A percentile compares a stretch with the other conserved stretches of the same genome.
phyloP scores from a whole-genome alignment of 306 rosid genomes.

The Inga laurina region DNA sequence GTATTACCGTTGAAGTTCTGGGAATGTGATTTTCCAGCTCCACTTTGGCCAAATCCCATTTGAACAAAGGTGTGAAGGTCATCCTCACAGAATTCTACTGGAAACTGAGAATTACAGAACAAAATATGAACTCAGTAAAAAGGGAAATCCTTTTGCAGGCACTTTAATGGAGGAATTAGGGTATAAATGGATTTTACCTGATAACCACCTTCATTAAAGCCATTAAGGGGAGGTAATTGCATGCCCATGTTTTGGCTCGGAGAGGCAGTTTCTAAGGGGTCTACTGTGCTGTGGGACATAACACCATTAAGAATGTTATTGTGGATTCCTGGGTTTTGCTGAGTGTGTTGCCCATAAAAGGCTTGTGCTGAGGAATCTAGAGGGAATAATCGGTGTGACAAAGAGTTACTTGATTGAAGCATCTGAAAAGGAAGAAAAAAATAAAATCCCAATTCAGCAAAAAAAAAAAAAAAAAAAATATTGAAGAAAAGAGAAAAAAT shows the following conservation, averaged over 20 bases:
- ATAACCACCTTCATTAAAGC: slow-evolving; percentile 43
- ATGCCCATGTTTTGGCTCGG: slow-evolving; percentile 58
- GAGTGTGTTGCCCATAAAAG: slow-evolving; percentile 53
- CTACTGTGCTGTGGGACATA: slow-evolving; percentile 54
- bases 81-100: slow-evolving; percentile 69
- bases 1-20: slow-evolving; percentile 66
- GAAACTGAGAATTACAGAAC: slow-evolving; percentile 47
- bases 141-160: background rate
- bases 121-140: background rate
- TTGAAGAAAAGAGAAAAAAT: background rate
- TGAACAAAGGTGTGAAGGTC: slow-evolving; percentile 85
- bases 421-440: slow-evolving; percentile 40
- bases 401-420: slow-evolving; percentile 59
- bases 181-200: slow-evolving; percentile 52
- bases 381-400: slow-evolving; percentile 64
- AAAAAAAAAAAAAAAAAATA: background rate
- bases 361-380: slow-evolving; percentile 77
- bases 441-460: slow-evolving; percentile 24
- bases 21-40: slow-evolving; percentile 50
- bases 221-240: slow-evolving; percentile 63
- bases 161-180: background rate
- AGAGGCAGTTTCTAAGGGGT: slow-evolving; percentile 60
- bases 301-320: slow-evolving; percentile 54
- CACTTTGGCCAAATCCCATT: slow-evolving; percentile 81
- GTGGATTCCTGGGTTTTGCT: slow-evolving; percentile 58